Evolutionary conservation across 768 basidiomycete species (phyloP), one percentile per base, ranked within the genome.

Genomic region (Lactarius hatsudake): DNA sequence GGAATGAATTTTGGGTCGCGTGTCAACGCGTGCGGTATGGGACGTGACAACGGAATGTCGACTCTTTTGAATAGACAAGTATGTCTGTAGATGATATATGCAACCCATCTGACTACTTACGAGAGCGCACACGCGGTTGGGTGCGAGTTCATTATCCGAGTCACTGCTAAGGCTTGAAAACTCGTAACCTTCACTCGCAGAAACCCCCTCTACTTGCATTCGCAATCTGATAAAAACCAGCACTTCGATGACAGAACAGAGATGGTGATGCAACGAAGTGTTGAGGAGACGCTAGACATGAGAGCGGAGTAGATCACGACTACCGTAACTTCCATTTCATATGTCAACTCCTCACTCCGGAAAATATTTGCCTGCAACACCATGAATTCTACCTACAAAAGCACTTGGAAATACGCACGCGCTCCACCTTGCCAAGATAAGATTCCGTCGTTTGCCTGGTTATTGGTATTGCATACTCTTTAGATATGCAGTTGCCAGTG

Each of bases 1-100:
- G 87, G 73, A 80, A 67, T 10, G 88, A 93, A 74, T 94, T 90
- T 76, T 94, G 91, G 91, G 73, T 94, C 2, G 87, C 87, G 0
- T 86, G 84, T 62, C 81, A 82, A 42, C 79, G 92, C 59, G 89
- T 94, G 45, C 82, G 83, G 43, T 94, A 93, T 75, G 74, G 76
- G 28, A 45, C 34, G 18, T 71, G 62, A 58, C 64, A 2, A n/a
- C 18, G 26, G 36, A 34, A 36, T 42, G 34, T 56, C 40, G n/a
- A 18, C 15, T 28, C 10, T 43, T 13, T 34, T 48, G 4, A 23
- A 45, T 23, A 64, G 5, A 30, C 38, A 17, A 57, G 45, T 34
- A 45, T 28, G 30, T 15, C 3, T 7, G 18, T 30, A 20, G 28
- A 36, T n/a, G 51, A 28, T 17, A 32, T 26, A 48, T 34, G 30